phyloP scores from a whole-genome alignment of 2,329 filamentous ascomycete species.

The Paecilomyces sp. region DNA sequence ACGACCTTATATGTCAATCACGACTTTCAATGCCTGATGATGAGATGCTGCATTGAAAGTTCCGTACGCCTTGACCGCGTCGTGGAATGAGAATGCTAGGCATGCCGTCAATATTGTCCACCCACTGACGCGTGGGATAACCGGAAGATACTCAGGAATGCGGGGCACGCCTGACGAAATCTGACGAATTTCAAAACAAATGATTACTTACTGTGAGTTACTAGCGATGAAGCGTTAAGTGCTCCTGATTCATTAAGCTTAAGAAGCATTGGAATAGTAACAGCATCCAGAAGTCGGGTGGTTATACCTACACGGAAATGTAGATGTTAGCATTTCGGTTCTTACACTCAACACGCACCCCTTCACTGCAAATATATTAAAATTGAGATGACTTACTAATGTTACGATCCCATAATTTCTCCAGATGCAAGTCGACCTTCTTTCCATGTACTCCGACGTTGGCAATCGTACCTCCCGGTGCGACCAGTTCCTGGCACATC shows the following conservation, averaged over 20 bases:
- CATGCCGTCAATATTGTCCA: constrained; percentile 1
- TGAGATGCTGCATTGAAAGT: constrained; percentile 38
- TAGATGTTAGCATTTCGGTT: neutral
- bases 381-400: constrained; percentile 33
- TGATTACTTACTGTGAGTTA: constrained; percentile 40
- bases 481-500: constrained; percentile 48
- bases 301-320: neutral
- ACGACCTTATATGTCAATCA: constrained; percentile 25
- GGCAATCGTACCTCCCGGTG: constrained; percentile 47
- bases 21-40: constrained; percentile 38
- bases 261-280: constrained; percentile 44
- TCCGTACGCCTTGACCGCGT: constrained; percentile 40
- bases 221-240: constrained; percentile 36
- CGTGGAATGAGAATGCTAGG: constrained; percentile 34
- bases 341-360: neutral
- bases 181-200: neutral
- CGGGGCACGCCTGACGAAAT: neutral
- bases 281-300: constrained; percentile 10
- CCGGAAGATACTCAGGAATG: neutral
- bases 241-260: constrained; percentile 38
- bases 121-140: neutral
- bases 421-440: constrained; percentile 46
- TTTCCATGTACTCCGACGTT: constrained; percentile 54
- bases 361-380: neutral
- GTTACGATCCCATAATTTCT: constrained; percentile 50